Conservation (phyloP, 148 eudicot species). For the Silene uniflora region DNA sequence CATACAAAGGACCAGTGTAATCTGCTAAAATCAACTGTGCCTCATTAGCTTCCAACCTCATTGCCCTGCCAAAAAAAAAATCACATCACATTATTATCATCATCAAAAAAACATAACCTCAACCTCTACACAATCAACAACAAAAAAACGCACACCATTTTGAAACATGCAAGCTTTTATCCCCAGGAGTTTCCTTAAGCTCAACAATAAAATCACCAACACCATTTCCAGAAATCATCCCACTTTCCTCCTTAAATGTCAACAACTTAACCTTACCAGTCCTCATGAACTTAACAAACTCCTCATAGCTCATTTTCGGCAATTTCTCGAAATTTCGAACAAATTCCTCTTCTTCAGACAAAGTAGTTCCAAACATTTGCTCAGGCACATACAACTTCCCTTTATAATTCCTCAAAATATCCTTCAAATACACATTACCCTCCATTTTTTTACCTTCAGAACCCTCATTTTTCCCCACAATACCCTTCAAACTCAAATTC, state of each 20-base stretch:
- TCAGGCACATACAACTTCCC: slow-evolving; percentile 92
- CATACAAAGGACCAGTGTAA: slow-evolving; percentile 55
- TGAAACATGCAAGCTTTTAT: slow-evolving; percentile 63
- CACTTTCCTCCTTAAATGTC: slow-evolving; percentile 48
- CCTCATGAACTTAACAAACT: slow-evolving; percentile 48
- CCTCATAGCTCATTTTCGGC: slow-evolving; percentile 60
- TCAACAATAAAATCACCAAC: slow-evolving; percentile 65
- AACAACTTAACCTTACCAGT: slow-evolving; percentile 62
- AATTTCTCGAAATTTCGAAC: slow-evolving; percentile 45
- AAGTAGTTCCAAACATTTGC: slow-evolving; percentile 51
- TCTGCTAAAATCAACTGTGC: slow-evolving; percentile 49
- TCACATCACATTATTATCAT: slow-evolving; percentile 11
- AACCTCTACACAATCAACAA: not conserved
- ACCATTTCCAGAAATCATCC: slow-evolving; percentile 30
- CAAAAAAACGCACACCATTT: slow-evolving; percentile 47
- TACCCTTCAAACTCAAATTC: slow-evolving; percentile 40
- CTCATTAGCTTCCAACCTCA: slow-evolving; percentile 51
- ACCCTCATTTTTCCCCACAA: slow-evolving; percentile 26
- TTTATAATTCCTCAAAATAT: slow-evolving; percentile 68
- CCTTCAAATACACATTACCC: slow-evolving; percentile 61
- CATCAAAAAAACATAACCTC: not conserved
- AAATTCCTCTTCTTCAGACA: slow-evolving; percentile 76
- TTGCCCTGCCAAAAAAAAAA: slow-evolving; percentile 57
- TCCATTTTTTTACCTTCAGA: slow-evolving; percentile 22
- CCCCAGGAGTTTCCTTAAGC: slow-evolving; percentile 70